Conservation (phyloP, 2,329 filamentous ascomycete genomes). For the Falciphora oryzae region DNA sequence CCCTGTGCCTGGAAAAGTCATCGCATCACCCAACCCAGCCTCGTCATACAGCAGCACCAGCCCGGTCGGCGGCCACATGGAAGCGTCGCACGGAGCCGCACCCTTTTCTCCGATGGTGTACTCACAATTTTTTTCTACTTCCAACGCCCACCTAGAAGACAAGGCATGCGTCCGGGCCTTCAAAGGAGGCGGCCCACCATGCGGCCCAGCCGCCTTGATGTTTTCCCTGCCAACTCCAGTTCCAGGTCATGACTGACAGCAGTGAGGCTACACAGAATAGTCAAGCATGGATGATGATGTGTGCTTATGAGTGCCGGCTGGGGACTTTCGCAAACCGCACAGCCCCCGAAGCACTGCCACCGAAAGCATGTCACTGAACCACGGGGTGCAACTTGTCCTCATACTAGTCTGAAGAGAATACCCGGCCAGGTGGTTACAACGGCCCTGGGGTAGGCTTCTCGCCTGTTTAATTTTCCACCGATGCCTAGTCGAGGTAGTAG, state of each 20-base stretch:
- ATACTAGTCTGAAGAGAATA: not conserved
- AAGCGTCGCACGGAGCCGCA: not conserved
- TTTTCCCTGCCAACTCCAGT: not conserved
- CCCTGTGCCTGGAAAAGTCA: too few relatives aligned
- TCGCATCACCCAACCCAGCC: too few relatives aligned
- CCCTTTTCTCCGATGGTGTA: not conserved
- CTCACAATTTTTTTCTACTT: not conserved
- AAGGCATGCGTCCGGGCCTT: not conserved
- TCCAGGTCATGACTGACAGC: not conserved
- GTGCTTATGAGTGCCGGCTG: not conserved
- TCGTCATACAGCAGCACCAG: not conserved
- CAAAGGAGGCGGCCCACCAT: not conserved
- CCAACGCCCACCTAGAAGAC: not conserved
- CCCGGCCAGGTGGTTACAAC: not conserved
- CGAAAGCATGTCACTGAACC: not conserved
- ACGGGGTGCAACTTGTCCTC: too few relatives aligned
- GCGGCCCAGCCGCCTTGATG: not conserved
- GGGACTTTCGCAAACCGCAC: not conserved
- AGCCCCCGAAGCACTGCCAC: not conserved
- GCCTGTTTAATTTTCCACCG: too few relatives aligned
- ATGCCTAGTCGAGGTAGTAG: too few relatives aligned
- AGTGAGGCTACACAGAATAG: not conserved
- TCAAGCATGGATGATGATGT: not conserved
- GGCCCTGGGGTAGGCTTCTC: not conserved
- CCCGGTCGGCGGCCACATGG: not conserved